Percentiles rank a stretch among this genome's conserved stretches.
Conservation (phyloP, 805 yeast species). For the Lachancea lanzarotensis region DNA sequence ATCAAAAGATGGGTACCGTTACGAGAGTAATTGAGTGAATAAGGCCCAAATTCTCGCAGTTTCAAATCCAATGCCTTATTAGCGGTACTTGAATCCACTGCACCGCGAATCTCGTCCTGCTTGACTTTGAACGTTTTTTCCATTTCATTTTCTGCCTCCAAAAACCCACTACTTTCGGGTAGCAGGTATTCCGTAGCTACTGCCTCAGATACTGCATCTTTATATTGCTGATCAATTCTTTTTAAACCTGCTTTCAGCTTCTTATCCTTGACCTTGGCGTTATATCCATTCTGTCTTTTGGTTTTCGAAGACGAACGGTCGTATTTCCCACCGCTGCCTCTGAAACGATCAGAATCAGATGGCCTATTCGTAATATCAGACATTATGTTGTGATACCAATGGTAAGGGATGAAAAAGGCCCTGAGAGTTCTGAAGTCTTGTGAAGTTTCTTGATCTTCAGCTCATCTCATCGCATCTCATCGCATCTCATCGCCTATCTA, state of each 20-base stretch:
- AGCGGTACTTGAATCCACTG: conserved; percentile 72
- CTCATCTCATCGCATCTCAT: conserved; percentile 12
- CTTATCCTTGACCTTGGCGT: conserved; percentile 43
- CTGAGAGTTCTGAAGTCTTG: too few relatives aligned
- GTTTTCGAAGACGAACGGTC: conserved; percentile 24
- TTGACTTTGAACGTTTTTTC: conserved; percentile 82
- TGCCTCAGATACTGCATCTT: conserved; percentile 74
- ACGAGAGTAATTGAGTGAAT: conserved; percentile 69
- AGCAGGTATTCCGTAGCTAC: conserved; percentile 79
- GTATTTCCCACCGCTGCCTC: conserved; percentile 29
- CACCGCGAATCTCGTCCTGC: conserved; percentile 69
- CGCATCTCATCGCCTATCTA: background rate
- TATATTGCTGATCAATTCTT: conserved; percentile 62
- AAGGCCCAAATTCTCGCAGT: conserved; percentile 80
- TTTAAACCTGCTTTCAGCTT: conserved; percentile 60
- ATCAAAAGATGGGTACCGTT: conserved; percentile 81
- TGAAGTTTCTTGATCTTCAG: background rate
- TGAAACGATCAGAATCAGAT: conserved; percentile 10
- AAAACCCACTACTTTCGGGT: conserved; percentile 76
- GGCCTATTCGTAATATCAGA: background rate
- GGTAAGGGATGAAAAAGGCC: background rate
- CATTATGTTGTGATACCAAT: background rate
- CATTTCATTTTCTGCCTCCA: conserved; percentile 90
- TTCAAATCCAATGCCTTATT: conserved; percentile 69
- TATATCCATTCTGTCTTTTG: conserved; percentile 7